Conservation (phyloP, 129 eudicot species). For the Smallanthus sonchifolius region DNA sequence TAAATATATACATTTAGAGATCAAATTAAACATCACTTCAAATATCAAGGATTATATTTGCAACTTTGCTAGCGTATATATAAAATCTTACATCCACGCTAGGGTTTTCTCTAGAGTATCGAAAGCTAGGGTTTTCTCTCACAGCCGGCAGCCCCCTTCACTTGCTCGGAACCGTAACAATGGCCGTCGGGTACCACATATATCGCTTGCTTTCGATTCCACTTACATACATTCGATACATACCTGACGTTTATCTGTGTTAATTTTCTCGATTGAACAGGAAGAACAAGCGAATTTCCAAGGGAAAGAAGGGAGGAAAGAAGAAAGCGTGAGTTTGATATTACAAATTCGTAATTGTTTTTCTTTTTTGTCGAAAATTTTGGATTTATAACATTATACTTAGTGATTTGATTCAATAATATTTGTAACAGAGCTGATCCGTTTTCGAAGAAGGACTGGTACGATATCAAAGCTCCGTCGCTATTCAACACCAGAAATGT, state of each 20-base stretch:
- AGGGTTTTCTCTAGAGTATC: constrained; percentile 21
- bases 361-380: neutral
- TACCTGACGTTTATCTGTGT: neutral
- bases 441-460: constrained; percentile 53
- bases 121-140: constrained; percentile 13
- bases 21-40: neutral
- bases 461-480: constrained; percentile 56
- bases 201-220: neutral
- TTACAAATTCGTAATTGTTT: neutral
- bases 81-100: neutral
- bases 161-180: constrained; percentile 9
- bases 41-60: neutral
- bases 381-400: neutral
- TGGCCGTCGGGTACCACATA: constrained; percentile 49
- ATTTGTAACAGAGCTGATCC: constrained; percentile 38
- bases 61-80: neutral
- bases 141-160: neutral
- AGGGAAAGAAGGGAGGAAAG: constrained; percentile 59
- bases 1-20: neutral
- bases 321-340: constrained; percentile 40
- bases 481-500: constrained; percentile 31
- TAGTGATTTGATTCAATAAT: neutral
- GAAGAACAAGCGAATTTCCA: constrained; percentile 47
- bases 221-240: neutral
- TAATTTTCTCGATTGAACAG: constrained; percentile 12